These are phyloP conservation scores for Apiospora phragmitis DNA, from an alignment of 2,329 filamentous ascomycete genomes.

Conservation along the genomic window DNA sequence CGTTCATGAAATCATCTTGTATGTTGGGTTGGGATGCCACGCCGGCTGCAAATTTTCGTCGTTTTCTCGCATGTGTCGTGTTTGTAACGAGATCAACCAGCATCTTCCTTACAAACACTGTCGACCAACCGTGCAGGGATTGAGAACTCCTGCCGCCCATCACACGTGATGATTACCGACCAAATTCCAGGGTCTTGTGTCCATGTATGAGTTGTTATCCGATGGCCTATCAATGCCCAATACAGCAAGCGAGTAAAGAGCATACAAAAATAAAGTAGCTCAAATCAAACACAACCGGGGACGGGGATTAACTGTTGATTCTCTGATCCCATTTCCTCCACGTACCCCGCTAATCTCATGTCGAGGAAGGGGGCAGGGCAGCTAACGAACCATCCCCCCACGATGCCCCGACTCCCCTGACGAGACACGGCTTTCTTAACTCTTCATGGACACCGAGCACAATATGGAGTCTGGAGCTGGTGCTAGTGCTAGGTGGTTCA, in stretches of 20 bases:
- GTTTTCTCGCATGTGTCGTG: background rate
- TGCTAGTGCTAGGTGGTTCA: background rate
- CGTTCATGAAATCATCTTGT: background rate
- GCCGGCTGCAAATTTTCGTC: background rate
- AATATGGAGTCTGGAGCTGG: background rate
- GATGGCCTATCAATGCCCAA: background rate
- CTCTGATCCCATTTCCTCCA: background rate
- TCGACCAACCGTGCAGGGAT: background rate
- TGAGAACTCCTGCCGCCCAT: background rate
- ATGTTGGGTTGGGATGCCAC: background rate
- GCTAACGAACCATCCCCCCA: background rate
- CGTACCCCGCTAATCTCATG: background rate
- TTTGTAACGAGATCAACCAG: background rate
- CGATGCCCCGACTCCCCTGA: background rate
- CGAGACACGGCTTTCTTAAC: background rate
- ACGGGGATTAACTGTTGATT: background rate
- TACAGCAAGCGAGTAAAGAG: background rate
- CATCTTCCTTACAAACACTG: background rate
- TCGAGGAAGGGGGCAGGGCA: background rate
- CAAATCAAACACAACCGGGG: background rate
- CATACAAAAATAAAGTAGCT: background rate
- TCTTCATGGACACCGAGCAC: slow-evolving; percentile 2
- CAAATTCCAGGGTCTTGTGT: background rate
- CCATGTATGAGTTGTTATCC: background rate
- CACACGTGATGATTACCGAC: background rate